phyloP scores from a whole-genome alignment of 495 filamentous ascomycete genomes.

The Hypoxylon crocopeplum region DNA sequence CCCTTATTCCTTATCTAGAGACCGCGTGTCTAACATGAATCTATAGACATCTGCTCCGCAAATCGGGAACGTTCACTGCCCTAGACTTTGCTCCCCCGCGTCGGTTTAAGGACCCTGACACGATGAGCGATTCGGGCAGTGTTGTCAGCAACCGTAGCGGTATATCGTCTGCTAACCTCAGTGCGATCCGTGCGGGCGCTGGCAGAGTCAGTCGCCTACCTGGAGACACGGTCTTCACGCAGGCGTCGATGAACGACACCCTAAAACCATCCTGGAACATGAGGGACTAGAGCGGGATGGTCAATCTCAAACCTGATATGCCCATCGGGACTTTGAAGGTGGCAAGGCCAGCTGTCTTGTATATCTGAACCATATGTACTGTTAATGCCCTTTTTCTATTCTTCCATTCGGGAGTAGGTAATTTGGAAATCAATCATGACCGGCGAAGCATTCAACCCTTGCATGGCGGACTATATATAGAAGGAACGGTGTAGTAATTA shows the following conservation, averaged over 20 bases:
- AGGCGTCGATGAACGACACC: conserved; percentile 68
- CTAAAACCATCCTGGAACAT: conserved; percentile 85
- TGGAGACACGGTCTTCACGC: conserved; percentile 80
- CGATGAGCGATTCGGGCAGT: conserved; percentile 83
- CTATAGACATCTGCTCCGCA: conserved; percentile 79
- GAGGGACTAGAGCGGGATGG: conserved; percentile 46
- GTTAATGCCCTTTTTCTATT: conserved; percentile 29
- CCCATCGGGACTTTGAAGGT: conserved; percentile 3
- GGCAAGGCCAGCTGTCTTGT: conserved; percentile 30
- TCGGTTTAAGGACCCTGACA: conserved; percentile 77
- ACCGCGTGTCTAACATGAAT: conserved; percentile 13
- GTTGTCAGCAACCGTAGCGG: conserved; percentile 86
- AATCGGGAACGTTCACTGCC: conserved; percentile 85
- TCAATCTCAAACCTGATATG: conserved; percentile 7
- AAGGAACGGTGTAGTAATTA: conserved; percentile 32
- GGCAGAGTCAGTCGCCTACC: conserved; percentile 90
- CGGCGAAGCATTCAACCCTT: conserved; percentile 32
- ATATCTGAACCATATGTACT: conserved; percentile 37
- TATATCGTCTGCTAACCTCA: conserved; percentile 71
- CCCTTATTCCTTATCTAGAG: conserved; percentile 4
- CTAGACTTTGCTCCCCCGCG: conserved; percentile 96
- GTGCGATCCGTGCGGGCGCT: conserved; percentile 85
- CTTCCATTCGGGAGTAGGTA: conserved; percentile 31
- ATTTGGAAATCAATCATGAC: conserved; percentile 37
- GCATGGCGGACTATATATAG: conserved; percentile 35